Conservation (phyloP, 164 flowering plant genomes). For the Chloranthus sessilifolius region DNA sequence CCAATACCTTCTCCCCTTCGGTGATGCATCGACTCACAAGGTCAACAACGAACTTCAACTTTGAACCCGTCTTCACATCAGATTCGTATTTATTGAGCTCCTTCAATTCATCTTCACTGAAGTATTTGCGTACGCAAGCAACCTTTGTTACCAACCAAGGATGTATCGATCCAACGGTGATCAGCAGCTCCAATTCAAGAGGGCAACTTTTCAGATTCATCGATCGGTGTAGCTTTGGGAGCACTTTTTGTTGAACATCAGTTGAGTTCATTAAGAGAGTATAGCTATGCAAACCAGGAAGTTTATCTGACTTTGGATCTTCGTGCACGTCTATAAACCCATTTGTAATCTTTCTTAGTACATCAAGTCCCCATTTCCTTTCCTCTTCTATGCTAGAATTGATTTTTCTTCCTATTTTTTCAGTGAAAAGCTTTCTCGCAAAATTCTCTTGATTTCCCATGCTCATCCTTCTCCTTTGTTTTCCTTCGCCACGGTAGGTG, state of each 20-base stretch:
- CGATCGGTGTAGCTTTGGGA: slow-evolving; percentile 38
- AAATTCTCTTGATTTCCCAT: slow-evolving; percentile 41
- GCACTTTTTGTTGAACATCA: slow-evolving; percentile 44
- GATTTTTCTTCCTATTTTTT: slow-evolving; percentile 54
- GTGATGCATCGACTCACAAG: slow-evolving; percentile 55
- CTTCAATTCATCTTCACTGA: slow-evolving; percentile 32
- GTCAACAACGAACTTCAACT: slow-evolving; percentile 71
- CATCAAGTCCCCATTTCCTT: slow-evolving; percentile 47
- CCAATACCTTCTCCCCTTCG: slow-evolving; percentile 63
- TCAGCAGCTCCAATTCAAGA: slow-evolving; percentile 67
- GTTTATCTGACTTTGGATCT: slow-evolving; percentile 45
- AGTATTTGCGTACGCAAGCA: slow-evolving; percentile 41
- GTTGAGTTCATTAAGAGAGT: slow-evolving; percentile 79
- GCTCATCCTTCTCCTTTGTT: slow-evolving; percentile 22
- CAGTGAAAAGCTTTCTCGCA: slow-evolving; percentile 72
- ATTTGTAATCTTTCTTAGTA: slow-evolving; percentile 56
- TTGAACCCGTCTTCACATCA: slow-evolving; percentile 61
- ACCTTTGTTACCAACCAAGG: slow-evolving; percentile 72
- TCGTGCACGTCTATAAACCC: slow-evolving; percentile 81
- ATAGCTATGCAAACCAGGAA: slow-evolving; percentile 81
- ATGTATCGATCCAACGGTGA: slow-evolving; percentile 82
- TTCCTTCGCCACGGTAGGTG: slow-evolving; percentile 37
- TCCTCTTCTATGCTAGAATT: slow-evolving; percentile 45
- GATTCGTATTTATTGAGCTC: slow-evolving; percentile 40
- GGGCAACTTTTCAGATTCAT: slow-evolving; percentile 33